Conservation (phyloP, 441 rosid genomes). For the Euphorbia corollata region DNA sequence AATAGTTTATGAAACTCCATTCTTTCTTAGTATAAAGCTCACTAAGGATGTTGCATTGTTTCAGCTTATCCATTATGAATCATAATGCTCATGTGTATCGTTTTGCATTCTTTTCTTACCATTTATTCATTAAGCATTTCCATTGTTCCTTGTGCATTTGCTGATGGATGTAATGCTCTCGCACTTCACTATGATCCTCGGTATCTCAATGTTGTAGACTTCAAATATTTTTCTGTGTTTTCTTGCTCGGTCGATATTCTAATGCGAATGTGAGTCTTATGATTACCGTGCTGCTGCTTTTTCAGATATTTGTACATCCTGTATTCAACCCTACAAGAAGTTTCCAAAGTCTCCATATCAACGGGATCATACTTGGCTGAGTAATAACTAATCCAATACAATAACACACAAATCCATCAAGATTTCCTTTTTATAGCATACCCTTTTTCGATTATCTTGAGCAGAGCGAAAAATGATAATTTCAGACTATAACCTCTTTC, state of each 20-base stretch:
- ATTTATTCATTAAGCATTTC: neutral
- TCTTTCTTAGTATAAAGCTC: neutral
- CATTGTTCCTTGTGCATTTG: neutral
- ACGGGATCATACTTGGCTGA: neutral
- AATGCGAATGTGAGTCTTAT: neutral
- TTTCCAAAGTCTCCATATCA: neutral
- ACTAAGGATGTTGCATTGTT: neutral
- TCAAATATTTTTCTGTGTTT: neutral
- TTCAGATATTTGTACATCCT: neutral
- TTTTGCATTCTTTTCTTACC: neutral
- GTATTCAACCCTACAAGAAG: neutral
- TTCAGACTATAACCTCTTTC: constrained; percentile 46
- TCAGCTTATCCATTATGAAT: neutral
- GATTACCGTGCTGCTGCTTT: neutral
- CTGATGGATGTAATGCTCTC: neutral
- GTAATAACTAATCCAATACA: neutral
- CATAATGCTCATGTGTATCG: neutral
- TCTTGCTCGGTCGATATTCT: neutral
- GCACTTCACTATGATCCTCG: neutral
- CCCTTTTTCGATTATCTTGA: neutral
- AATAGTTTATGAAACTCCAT: neutral
- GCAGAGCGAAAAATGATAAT: constrained; percentile 10
- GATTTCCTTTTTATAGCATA: too few relatives aligned
- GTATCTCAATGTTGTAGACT: neutral
- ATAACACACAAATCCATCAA: neutral